Evolutionary conservation across 2,329 filamentous ascomycete genomes (phyloP).

Genomic region (Claviceps pusilla): DNA sequence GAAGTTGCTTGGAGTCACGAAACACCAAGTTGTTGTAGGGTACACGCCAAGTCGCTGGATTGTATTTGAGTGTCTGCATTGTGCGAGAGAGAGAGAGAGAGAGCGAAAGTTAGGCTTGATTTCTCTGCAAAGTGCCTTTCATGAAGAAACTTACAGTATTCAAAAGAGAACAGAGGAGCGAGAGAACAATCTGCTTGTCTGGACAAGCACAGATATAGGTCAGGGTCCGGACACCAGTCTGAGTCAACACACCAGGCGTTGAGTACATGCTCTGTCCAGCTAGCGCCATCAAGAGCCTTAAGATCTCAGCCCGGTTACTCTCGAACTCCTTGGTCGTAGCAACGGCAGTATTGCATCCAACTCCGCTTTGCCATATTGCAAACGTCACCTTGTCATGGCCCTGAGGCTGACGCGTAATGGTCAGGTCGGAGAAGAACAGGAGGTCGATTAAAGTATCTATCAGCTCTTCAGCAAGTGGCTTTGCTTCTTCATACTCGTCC

Average conservation of each 20-base stretch:
- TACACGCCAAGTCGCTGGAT: conserved; percentile 82
- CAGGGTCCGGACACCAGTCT: conserved; percentile 67
- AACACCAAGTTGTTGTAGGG: conserved; percentile 88
- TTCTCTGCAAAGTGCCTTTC: background rate
- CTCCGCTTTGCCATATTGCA: conserved; percentile 94
- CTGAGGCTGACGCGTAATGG: conserved; percentile 56
- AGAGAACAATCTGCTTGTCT: conserved; percentile 84
- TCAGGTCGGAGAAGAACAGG: conserved; percentile 83
- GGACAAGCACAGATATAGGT: conserved; percentile 79
- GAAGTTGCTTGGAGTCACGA: conserved; percentile 75
- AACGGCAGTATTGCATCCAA: conserved; percentile 82
- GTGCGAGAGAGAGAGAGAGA: conserved; percentile 51
- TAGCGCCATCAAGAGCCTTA: conserved; percentile 72
- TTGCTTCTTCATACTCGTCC: conserved; percentile 64
- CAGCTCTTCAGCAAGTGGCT: conserved; percentile 81
- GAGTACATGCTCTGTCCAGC: conserved; percentile 90
- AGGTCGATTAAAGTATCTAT: conserved; percentile 81
- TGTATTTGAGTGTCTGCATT: conserved; percentile 78
- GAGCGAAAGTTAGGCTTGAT: conserved; percentile 36
- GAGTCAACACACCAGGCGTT: conserved; percentile 62
- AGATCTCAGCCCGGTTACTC: conserved; percentile 78
- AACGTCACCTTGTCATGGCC: conserved; percentile 72
- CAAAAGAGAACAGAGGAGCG: conserved; percentile 76
- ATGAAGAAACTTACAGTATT: conserved; percentile 57
- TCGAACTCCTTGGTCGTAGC: conserved; percentile 84